Percentiles rank a stretch among this genome's conserved stretches.
phyloP scores from a whole-genome alignment of 148 eudicot species.

The Vaccinium myrtillus region DNA sequence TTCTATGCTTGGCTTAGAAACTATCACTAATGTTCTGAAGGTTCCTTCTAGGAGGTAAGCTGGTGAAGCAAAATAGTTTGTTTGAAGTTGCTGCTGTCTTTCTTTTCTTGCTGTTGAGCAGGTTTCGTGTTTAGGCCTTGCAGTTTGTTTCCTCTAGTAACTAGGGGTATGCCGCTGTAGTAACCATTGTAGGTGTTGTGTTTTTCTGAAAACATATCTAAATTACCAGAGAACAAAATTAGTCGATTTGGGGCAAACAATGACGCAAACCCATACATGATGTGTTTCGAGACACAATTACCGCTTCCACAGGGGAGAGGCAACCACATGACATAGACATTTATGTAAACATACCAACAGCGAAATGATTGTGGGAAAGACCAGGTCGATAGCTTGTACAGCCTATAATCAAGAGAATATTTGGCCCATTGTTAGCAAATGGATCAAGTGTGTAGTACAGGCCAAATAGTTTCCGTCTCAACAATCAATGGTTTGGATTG shows the following conservation, averaged over 20 bases:
- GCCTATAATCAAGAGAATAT: neutral
- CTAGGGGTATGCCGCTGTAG: neutral
- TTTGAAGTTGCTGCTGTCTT: too few species aligned
- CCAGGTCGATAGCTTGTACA: neutral
- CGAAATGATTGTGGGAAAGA: neutral
- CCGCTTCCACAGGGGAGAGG: neutral
- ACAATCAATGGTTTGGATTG: too few species aligned
- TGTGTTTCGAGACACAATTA: neutral
- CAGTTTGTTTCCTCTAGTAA: neutral
- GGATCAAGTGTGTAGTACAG: neutral
- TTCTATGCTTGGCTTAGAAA: too few species aligned
- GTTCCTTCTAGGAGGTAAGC: too few species aligned
- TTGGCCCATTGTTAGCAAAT: neutral
- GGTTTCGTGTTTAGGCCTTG: neutral
- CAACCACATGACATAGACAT: neutral
- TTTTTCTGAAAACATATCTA: neutral
- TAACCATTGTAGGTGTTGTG: neutral
- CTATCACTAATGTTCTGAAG: too few species aligned
- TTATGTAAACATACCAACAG: neutral
- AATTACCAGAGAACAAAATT: neutral
- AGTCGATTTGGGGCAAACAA: neutral
- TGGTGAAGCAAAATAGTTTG: too few species aligned
- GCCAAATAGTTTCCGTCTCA: too few species aligned
- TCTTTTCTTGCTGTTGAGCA: neutral
- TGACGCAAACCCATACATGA: neutral